Conservation (phyloP, 2,329 filamentous ascomycete genomes). For the Didymella sp. region DNA sequence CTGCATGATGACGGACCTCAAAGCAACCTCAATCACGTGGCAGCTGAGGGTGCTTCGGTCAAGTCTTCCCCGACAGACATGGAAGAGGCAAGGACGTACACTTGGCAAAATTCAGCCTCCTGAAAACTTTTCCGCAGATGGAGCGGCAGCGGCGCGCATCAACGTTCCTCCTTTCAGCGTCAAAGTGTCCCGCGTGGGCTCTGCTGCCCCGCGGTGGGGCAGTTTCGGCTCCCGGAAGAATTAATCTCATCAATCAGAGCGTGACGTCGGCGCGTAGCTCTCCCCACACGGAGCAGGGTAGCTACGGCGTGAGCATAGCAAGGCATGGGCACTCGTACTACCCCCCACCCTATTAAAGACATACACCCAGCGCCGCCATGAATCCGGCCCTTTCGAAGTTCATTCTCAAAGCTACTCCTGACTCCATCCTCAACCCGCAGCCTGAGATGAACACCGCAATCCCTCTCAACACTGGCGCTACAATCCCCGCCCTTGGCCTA, state of each 20-base stretch:
- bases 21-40: slow-evolving; percentile 21
- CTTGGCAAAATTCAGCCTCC: slow-evolving; percentile 24
- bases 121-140: slow-evolving; percentile 21
- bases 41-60: slow-evolving; percentile 20
- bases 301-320: slow-evolving; percentile 13
- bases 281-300: slow-evolving; percentile 15
- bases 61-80: slow-evolving; percentile 26
- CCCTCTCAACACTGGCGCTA: slow-evolving; percentile 51
- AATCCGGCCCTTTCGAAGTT: slow-evolving; percentile 51
- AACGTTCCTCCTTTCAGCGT: slow-evolving; percentile 24
- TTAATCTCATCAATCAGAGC: slow-evolving; percentile 46
- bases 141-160: slow-evolving; percentile 19
- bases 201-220: slow-evolving; percentile 30
- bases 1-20: slow-evolving; percentile 30
- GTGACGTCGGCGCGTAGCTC: slow-evolving; percentile 20
- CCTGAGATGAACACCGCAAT: slow-evolving; percentile 51
- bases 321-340: slow-evolving; percentile 18
- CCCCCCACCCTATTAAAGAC: slow-evolving; percentile 26
- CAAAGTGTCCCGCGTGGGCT: slow-evolving; percentile 29
- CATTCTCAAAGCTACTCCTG: slow-evolving; percentile 49
- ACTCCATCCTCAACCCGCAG: slow-evolving; percentile 46
- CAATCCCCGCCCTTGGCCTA: slow-evolving; percentile 49
- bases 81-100: slow-evolving; percentile 18
- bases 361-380: slow-evolving; percentile 43
- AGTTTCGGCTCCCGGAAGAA: slow-evolving; percentile 39